These are phyloP conservation scores for Zymoseptoria ardabiliae DNA, from an alignment of 2,329 filamentous ascomycete genomes.

Conservation along the genomic window DNA sequence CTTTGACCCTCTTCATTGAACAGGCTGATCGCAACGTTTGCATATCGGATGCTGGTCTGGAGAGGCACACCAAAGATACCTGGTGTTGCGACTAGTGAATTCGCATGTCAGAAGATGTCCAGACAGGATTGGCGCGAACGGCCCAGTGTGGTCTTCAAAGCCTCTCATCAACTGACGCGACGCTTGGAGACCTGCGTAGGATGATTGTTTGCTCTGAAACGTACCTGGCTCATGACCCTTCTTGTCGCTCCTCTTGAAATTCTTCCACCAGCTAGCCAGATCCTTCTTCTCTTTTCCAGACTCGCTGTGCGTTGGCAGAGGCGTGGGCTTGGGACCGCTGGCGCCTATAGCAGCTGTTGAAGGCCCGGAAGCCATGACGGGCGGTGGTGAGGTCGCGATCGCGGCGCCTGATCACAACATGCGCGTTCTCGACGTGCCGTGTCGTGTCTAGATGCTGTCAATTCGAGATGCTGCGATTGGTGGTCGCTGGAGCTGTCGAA, in stretches of 20 bases:
- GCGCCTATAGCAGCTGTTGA: constrained; percentile 38
- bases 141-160: background rate
- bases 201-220: constrained; percentile 14
- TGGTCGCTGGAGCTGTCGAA: background rate
- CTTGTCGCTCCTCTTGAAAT: constrained; percentile 66
- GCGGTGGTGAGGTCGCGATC: constrained; percentile 12
- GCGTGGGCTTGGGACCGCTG: constrained; percentile 36
- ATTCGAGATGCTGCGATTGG: background rate
- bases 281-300: constrained; percentile 81
- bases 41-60: constrained; percentile 90
- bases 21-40: constrained; percentile 94
- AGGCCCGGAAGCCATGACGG: constrained; percentile 35
- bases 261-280: constrained; percentile 94
- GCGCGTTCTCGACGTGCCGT: background rate
- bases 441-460: background rate
- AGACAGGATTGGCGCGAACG: background rate
- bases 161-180: background rate
- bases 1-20: constrained; percentile 87
- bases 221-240: constrained; percentile 59
- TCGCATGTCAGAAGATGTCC: constrained; percentile 8
- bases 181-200: background rate
- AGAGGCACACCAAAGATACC: constrained; percentile 94
- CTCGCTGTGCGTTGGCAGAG: constrained; percentile 42
- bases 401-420: constrained; percentile 8
- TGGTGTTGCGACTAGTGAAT: constrained; percentile 38